Evolutionary conservation across 2,329 filamentous ascomycete species (phyloP).

Genomic region (Hypomyces rosellus): DNA sequence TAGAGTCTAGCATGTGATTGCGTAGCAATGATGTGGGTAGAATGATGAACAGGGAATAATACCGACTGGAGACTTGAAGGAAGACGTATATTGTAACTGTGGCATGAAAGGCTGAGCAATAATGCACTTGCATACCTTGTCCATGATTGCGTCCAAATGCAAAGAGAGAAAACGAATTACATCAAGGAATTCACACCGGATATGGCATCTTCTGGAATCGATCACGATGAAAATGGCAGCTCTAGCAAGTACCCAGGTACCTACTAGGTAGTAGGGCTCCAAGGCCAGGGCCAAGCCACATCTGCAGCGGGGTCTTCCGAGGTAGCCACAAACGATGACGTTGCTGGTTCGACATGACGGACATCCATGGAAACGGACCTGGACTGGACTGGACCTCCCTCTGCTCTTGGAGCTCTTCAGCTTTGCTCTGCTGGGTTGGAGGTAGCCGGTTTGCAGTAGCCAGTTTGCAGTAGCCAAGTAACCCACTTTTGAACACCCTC

Average conservation of each 20-base stretch:
- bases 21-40: too few species aligned
- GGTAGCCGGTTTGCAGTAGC: not conserved
- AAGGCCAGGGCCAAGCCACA: slow-evolving; percentile 5
- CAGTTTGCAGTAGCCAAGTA: not conserved
- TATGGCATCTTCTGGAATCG: not conserved
- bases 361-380: not conserved
- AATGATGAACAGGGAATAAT: too few species aligned
- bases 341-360: slow-evolving; percentile 21
- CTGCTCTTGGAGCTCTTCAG: not conserved
- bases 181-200: not conserved
- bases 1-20: not conserved
- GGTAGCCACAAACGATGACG: slow-evolving; percentile 30
- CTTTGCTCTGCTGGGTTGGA: slow-evolving; percentile 1
- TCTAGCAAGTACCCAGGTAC: too few species aligned
- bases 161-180: not conserved
- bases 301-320: slow-evolving; percentile 17
- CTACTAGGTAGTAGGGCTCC: too few species aligned
- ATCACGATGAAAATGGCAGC: too few species aligned
- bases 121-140: too few species aligned
- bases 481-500: slow-evolving; percentile 1
- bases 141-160: not conserved
- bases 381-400: too few species aligned
- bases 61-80: too few species aligned
- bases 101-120: too few species aligned
- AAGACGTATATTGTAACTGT: too few species aligned